Percentiles rank a stretch among this genome's conserved stretches.
Evolutionary conservation across 148 eudicot species (phyloP).

Genomic region (Oxyria digyna): DNA sequence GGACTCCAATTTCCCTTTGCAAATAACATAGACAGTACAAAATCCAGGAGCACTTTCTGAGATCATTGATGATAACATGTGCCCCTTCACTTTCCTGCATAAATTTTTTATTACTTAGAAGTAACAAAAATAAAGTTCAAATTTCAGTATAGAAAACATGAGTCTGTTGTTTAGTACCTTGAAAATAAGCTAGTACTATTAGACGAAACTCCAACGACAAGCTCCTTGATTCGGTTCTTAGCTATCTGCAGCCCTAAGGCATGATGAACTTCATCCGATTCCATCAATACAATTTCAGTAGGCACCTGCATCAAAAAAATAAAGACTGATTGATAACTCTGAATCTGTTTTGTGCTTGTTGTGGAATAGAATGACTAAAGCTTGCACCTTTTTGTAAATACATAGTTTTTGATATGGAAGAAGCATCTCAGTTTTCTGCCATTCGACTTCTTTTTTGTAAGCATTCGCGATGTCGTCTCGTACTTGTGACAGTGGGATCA

Average conservation of each 20-base stretch:
- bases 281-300: conserved; percentile 57
- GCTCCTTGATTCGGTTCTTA: conserved; percentile 28
- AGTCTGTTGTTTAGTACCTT: conserved; percentile 30
- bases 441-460: conserved; percentile 57
- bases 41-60: conserved; percentile 53
- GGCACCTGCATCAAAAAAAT: conserved; percentile 32
- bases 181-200: conserved; percentile 48
- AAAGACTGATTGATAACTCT: neutral
- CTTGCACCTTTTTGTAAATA: conserved; percentile 30
- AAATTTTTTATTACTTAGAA: too few relatives aligned
- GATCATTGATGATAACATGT: conserved; percentile 43
- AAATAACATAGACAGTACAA: conserved; percentile 76
- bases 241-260: conserved; percentile 41
- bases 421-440: conserved; percentile 61
- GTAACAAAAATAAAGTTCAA: too few relatives aligned
- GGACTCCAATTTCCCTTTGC: conserved; percentile 68
- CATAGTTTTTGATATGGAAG: conserved; percentile 47
- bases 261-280: conserved; percentile 51
- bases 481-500: conserved; percentile 56
- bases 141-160: neutral
- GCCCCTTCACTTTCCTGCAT: conserved; percentile 42
- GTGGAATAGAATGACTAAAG: neutral
- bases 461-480: conserved; percentile 68
- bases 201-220: conserved; percentile 80
- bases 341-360: neutral